phyloP scores from a whole-genome alignment of 805 yeast genomes.

The Hanseniaspora mollemarum region DNA sequence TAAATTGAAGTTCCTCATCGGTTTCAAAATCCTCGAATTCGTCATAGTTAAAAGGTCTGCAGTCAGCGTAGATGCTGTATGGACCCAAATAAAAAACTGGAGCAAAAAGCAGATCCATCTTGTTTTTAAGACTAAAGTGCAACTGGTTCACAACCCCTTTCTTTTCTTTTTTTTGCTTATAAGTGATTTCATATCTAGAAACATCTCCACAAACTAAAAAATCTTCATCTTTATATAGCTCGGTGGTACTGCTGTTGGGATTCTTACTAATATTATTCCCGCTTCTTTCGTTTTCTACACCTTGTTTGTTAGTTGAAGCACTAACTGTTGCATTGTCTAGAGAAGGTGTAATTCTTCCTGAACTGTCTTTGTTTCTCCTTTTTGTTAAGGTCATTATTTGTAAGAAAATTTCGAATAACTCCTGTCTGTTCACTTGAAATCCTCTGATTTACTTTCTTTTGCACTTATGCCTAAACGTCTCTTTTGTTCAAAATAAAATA shows the following conservation, averaged over 20 bases:
- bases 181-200: slow-evolving; percentile 7
- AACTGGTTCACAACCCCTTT: not conserved
- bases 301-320: no score
- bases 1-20: slow-evolving; percentile 35
- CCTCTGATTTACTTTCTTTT: no score
- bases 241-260: not conserved
- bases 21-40: slow-evolving; percentile 32
- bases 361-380: not conserved
- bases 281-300: not conserved
- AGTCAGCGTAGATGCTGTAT: slow-evolving; percentile 70
- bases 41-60: slow-evolving; percentile 54
- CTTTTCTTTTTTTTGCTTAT: not conserved
- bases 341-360: not conserved
- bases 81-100: slow-evolving; percentile 90
- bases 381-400: not conserved
- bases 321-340: not conserved
- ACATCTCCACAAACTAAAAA: slow-evolving; percentile 13
- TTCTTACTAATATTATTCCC: not conserved
- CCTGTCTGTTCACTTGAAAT: no score
- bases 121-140: slow-evolving; percentile 43
- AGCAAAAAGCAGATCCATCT: slow-evolving; percentile 57
- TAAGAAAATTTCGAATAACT: no score
- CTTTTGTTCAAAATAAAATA: no score
- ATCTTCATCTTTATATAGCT: not conserved
- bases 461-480: no score